Percentiles rank a stretch among this genome's conserved stretches.
Evolutionary conservation across 2,329 filamentous ascomycete species (phyloP).

Genomic region (Domatiomyces catenatus): DNA sequence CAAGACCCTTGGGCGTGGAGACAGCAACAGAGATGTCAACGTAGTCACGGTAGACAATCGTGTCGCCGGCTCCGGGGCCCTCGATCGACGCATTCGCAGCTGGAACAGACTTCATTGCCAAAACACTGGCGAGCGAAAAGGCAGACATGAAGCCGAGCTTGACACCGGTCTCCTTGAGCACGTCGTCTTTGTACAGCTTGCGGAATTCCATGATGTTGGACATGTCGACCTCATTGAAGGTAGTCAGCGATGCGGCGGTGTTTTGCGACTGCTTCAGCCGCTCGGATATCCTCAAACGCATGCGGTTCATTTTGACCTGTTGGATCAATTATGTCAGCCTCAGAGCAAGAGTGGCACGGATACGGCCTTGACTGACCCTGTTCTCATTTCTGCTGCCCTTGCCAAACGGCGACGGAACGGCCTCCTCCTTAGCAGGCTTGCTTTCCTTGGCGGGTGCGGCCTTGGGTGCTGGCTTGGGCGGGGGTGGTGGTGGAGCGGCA

Average conservation of each 20-base stretch:
- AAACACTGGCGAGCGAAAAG: constrained; percentile 74
- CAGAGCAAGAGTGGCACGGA: not conserved
- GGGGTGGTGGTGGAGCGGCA: constrained; percentile 16
- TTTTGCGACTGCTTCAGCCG: constrained; percentile 98
- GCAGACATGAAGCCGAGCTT: constrained; percentile 99
- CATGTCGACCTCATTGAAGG: constrained; percentile 99
- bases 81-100: constrained; percentile 95
- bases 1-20: constrained; percentile 90
- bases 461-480: constrained; percentile 23
- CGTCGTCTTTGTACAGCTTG: constrained; percentile 91
- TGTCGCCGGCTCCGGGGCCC: constrained; percentile 85
- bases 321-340: not conserved
- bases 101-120: constrained; percentile 91
- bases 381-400: constrained; percentile 60
- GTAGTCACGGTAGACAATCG: constrained; percentile 95
- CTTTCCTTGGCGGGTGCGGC: constrained; percentile 22
- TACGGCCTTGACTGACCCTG: constrained; percentile 39
- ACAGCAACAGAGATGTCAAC: constrained; percentile 96
- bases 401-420: constrained; percentile 36
- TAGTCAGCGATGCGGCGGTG: constrained; percentile 89
- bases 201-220: constrained; percentile 93
- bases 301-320: constrained; percentile 98
- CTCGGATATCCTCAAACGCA: constrained; percentile 93
- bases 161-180: constrained; percentile 88
- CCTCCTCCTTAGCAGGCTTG: constrained; percentile 17